Evolutionary conservation across 2,329 filamentous ascomycete species (phyloP), one percentile per base, ranked within the genome.

Genomic region (Emmonsiellopsis sp.): DNA sequence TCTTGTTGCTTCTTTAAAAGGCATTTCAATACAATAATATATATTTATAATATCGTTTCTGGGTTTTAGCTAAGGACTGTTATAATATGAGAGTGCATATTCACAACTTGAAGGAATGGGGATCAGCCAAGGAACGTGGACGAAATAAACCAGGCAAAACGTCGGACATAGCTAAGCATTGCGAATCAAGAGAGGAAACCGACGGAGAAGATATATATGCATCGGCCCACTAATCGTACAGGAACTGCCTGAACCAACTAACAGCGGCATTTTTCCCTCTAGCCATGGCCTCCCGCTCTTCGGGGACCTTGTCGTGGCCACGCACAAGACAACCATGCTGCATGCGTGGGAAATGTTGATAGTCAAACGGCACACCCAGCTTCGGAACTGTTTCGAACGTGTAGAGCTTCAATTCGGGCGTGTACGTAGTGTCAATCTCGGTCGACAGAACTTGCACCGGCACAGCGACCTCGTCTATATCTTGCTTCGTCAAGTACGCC

Each of bases 401-500:
- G 59, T 72, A 63, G 44, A 53, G 46, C 65, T 80, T 81, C 49
- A 80, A 50, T 62, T 79, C 77, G 0, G 62, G 51, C 1, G 72
- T 67, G 58, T 68, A 80, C 14, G 60, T 51, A 0, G 39, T 51
- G 60, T 82, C 79, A 33, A 63, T 46, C 64, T 82, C 76, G 0
- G 78, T 76, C 1, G 76, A 75, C 6, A 81, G 59, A 5, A 80
- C 63, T 64, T 81, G 78, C n/a, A 74, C 66, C 0, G 78, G 77
- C 0, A 79, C 77, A 1, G 48, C 64, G 1, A 78, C 60, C 0
- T 61, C 66, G 11, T 75, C 68, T 14, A 81, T 71, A 53, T 81
- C 78, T 14, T 63, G 58, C 54, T 73, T 68, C 0, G 65, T 71
- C 21, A 79, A 53, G 42, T 71, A 57, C 0, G 68, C 71, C 8